Evolutionary conservation across 352 stramenopile species (phyloP).

Genomic region (Hyaloperonospora brassicae): DNA sequence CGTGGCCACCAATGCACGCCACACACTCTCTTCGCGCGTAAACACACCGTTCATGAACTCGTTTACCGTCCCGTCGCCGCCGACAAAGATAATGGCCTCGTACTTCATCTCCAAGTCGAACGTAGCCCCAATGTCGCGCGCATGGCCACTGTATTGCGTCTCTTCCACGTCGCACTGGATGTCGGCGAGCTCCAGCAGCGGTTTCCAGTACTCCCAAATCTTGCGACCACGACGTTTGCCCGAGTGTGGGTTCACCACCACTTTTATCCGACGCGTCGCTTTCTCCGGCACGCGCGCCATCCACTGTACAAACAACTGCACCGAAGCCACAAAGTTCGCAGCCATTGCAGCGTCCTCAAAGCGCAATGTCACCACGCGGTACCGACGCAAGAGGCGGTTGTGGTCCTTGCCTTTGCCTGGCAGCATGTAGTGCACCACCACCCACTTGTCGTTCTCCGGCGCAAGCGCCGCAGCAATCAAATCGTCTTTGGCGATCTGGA

Average conservation of each 20-base stretch:
- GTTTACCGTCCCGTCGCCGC: constrained; percentile 72
- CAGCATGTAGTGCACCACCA: constrained; percentile 63
- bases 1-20: constrained; percentile 62
- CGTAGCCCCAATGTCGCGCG: constrained; percentile 55
- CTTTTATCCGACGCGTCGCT: constrained; percentile 52
- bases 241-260: constrained; percentile 72
- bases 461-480: constrained; percentile 36
- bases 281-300: constrained; percentile 52
- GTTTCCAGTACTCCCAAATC: constrained; percentile 48
- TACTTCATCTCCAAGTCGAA: constrained; percentile 56
- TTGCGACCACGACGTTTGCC: constrained; percentile 49
- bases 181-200: constrained; percentile 48
- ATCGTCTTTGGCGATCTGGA: constrained; percentile 47
- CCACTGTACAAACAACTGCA: constrained; percentile 64
- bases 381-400: constrained; percentile 46
- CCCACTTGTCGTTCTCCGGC: constrained; percentile 17
- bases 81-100: constrained; percentile 71
- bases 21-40: constrained; percentile 55
- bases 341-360: constrained; percentile 28
- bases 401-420: constrained; percentile 44
- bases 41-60: constrained; percentile 83
- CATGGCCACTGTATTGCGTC: constrained; percentile 63
- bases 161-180: constrained; percentile 75
- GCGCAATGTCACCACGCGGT: constrained; percentile 34
- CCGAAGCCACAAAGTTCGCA: constrained; percentile 26